phyloP scores from a whole-genome alignment of 1,284 basidiomycete genomes.

The Moesziomyces sp. region DNA sequence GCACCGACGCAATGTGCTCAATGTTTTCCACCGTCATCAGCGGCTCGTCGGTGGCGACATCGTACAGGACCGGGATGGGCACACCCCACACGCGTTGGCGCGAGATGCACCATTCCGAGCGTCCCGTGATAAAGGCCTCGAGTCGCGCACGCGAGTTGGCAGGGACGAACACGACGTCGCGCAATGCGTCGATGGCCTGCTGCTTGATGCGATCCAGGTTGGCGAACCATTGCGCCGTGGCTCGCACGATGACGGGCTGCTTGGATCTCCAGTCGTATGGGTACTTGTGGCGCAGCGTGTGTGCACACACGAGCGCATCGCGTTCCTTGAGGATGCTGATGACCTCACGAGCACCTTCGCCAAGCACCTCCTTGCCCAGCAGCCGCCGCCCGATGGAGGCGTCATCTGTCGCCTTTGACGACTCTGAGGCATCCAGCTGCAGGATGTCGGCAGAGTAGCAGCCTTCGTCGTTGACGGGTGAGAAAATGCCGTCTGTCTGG shows the following conservation, averaged over 20 bases:
- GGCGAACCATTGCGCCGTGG: conserved; percentile 98
- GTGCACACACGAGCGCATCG: conserved; percentile 75
- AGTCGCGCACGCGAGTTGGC: conserved; percentile 72
- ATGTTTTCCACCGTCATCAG: conserved; percentile 79
- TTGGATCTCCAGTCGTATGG: conserved; percentile 98
- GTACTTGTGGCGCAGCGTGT: conserved; percentile 84
- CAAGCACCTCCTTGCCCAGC: conserved; percentile 79
- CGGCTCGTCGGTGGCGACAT: conserved; percentile 73
- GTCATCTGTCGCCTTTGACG: conserved; percentile 71
- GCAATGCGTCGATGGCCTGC: conserved; percentile 78
- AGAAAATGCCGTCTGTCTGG: conserved; percentile 43
- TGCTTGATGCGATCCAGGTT: conserved; percentile 86
- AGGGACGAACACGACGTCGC: conserved; percentile 82
- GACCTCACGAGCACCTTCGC: conserved; percentile 77
- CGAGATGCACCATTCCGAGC: conserved; percentile 99
- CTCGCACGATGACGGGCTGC: conserved; percentile 90
- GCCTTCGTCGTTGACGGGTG: conserved; percentile 81
- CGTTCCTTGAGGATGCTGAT: conserved; percentile 71
- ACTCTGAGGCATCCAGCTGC: conserved; percentile 11
- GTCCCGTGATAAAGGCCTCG: conserved; percentile 82
- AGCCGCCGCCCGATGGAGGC: conserved; percentile 69
- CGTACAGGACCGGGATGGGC: conserved; percentile 90
- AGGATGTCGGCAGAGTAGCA: conserved; percentile 72
- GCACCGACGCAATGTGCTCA: conserved; percentile 79
- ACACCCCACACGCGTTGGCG: conserved; percentile 98